Evolutionary conservation across 1,139 yeast species (phyloP).

Genomic region (Blastobotrys apis): DNA sequence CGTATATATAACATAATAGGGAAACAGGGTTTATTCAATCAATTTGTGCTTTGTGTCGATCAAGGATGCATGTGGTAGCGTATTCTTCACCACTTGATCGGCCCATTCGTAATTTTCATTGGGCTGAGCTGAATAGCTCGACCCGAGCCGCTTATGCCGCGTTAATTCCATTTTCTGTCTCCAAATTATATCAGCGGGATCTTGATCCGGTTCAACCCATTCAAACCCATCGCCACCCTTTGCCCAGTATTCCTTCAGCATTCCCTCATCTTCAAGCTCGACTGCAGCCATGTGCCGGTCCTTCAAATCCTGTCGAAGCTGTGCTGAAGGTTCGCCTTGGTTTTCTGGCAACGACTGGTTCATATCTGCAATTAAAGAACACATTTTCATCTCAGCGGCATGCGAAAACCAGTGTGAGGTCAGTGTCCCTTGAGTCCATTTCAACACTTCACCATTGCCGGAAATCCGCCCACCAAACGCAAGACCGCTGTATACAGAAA

Average conservation of each 20-base stretch:
- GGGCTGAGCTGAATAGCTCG: conserved; percentile 22
- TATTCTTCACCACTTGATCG: conserved; percentile 24
- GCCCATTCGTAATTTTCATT: conserved; percentile 25
- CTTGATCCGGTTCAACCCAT: conserved; percentile 81
- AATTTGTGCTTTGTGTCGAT: conserved; percentile 20
- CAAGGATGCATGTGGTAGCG: conserved; percentile 32
- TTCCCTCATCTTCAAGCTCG: conserved; percentile 68
- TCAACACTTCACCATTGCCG: conserved; percentile 54
- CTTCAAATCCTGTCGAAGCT: conserved; percentile 31
- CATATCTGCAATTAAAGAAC: conserved; percentile 60
- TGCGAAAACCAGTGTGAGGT: conserved; percentile 62
- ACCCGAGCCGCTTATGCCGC: conserved; percentile 24
- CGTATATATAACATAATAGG: not conserved
- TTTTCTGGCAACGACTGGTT: conserved; percentile 44
- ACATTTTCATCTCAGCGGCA: conserved; percentile 65
- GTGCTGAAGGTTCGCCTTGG: conserved; percentile 36
- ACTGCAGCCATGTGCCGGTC: conserved; percentile 41
- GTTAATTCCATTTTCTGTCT: conserved; percentile 33
- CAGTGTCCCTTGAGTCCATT: conserved; percentile 64
- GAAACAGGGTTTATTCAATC: not conserved
- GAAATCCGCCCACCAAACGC: conserved; percentile 56
- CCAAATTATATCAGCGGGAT: conserved; percentile 68
- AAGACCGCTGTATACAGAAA: conserved; percentile 50
- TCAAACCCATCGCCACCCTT: conserved; percentile 69
- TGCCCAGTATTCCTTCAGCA: conserved; percentile 63